Conservation (phyloP, 306 rosid species). For the Notholithocarpus densiflorus region DNA sequence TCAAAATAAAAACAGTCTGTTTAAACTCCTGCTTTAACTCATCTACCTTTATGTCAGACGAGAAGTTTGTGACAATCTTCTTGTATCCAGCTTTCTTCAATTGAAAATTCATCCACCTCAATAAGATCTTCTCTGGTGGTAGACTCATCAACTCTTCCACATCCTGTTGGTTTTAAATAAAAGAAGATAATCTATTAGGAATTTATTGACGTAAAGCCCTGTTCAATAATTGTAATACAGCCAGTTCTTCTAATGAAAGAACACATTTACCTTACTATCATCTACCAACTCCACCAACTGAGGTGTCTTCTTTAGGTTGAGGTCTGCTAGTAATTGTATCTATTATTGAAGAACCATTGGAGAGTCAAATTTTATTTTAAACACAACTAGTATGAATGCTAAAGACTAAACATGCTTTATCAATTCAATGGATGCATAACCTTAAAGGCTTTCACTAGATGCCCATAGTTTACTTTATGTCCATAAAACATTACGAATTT, state of each 20-base stretch:
- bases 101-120: slow-evolving; percentile 98
- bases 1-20: background rate
- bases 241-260: slow-evolving; percentile 12
- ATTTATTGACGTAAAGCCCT: background rate
- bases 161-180: slow-evolving; percentile 51
- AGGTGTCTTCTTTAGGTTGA: slow-evolving; percentile 94
- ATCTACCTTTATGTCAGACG: slow-evolving; percentile 90
- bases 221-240: background rate
- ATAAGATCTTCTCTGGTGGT: slow-evolving; percentile 91
- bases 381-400: background rate
- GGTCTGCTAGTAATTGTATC: slow-evolving; percentile 97
- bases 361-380: slow-evolving; percentile 16
- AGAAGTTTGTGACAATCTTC: slow-evolving; percentile 78
- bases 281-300: slow-evolving; percentile 91
- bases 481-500: background rate
- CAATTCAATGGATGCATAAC: background rate
- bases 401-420: background rate
- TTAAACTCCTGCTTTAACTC: background rate
- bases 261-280: slow-evolving; percentile 63
- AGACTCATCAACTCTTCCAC: slow-evolving; percentile 95
- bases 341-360: slow-evolving; percentile 27
- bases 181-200: slow-evolving; percentile 18
- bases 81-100: slow-evolving; percentile 78
- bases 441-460: background rate
- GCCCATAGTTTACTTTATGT: background rate